Evolutionary conservation across 2,329 filamentous ascomycete genomes (phyloP), one percentile per base, ranked within the genome.

Genomic region (Hymenoscyphus fraxineus): DNA sequence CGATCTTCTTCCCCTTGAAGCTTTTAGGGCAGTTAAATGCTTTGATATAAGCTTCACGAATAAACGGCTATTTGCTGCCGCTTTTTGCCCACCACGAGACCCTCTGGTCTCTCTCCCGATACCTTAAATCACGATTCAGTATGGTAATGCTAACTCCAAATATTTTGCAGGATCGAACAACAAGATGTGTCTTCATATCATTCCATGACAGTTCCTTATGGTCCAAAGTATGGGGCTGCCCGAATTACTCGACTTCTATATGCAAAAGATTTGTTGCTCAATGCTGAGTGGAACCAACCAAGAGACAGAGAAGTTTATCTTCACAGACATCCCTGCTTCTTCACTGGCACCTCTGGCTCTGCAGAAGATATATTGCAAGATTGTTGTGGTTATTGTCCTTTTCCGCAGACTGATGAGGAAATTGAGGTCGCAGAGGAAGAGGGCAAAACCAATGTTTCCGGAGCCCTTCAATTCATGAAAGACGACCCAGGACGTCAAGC

Each of bases 271-370:
- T 76, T 96, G 19, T 81, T 96, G 7, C 83, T 96, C 19, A 95
- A 96, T 71, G 90, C 90, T 0, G 91, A 96, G 73, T 96, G 92
- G 92, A 96, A 95, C 70, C 87, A 89, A 67, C 81, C 84, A 0
- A 87, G 91, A 66, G 88, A 92, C 54, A 85, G 92, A n/a, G 80
- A 88, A 32, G 88, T 93, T 1, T 86, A 91, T 66, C 80, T 96
- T 5, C 92, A 96, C 77, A 85, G 92, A 1, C 92, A 96, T 71
- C 92, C 92, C 2, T 91, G 90, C 13, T 96, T 96, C 75, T 94
- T 96, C 71, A 22, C 44, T 13, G 44, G 44, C 22, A 51, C 44
- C 3, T 51, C 44, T 27, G 92, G 92, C 0, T 83, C 86, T 38
- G 86, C 89, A 5, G 80, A 88, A 63, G 89, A 95, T 76, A 84